Evolutionary conservation across 73 alveolate genomes (phyloP), one percentile per base, ranked within the genome.

Genomic region (Paramecium bursaria): DNA sequence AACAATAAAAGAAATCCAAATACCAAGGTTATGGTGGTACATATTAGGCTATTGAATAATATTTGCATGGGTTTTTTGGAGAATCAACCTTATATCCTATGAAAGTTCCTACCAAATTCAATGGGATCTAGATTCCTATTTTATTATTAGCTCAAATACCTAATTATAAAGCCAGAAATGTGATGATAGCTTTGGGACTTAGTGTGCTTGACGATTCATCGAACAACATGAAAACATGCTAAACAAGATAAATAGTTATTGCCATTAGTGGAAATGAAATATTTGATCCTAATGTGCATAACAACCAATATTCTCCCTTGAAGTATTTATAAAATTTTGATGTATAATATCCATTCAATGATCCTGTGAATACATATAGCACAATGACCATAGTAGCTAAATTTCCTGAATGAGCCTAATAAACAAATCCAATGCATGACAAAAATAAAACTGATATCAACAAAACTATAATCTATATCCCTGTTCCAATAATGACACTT

Each of bases 141-240:
- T n/a, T n/a, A n/a, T n/a, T n/a, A n/a, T n/a, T n/a, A n/a, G n/a
- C n/a, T n/a, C n/a, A n/a, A n/a, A n/a, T n/a, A 5, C 90, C 91
- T 14, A 85, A 52, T 87, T 87, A 26, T 33, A 85, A 47, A 2
- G 54, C 57, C n/a, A 85, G 46, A 17, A 85, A 57, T 2, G 80
- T 75, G 10, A 85, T 73, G 6, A 52, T 50, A 11, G 91, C 3
- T 75, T 46, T 55, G n/a, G 50, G 75, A 9, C 26, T 33, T 7
- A 85, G 50, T 48, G 90, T 86, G 44, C 75, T 74, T 27, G 91
- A 85, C 6, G 90, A 75, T 0, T 75, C 88, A 26, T 85, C 91
- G 26, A 47, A 74, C 22, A 39, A 21, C 2, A 85, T 50, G 11
- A 52, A 23, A 17, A 85, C 30, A 29, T 85, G 44, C 67, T 74